Percentiles rank a stretch among this genome's conserved stretches.
phyloP scores from a whole-genome alignment of 345 rosid species.

The Odontarrhena argentea region DNA sequence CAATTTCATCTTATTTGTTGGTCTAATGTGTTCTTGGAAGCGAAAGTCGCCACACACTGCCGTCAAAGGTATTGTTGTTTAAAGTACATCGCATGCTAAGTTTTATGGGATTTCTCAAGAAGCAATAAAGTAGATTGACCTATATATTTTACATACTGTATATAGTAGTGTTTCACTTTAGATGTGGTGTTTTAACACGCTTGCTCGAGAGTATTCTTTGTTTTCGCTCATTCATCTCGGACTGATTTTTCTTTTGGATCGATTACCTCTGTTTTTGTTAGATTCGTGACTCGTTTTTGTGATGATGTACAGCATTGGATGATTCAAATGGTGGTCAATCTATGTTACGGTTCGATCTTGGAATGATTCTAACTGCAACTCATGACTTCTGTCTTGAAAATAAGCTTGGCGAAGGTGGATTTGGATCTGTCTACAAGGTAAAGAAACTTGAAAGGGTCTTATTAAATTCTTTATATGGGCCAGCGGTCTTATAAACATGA shows the following conservation, averaged over 20 bases:
- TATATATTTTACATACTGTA: too few relatives aligned
- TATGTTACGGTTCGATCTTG: conserved; percentile 3
- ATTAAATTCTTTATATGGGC: neutral
- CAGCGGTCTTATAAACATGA: neutral
- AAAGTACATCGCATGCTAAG: neutral
- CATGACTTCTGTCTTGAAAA: conserved; percentile 30
- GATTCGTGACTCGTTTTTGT: neutral
- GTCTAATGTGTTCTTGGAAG: conserved; percentile 24
- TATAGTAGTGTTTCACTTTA: too few relatives aligned
- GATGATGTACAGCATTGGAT: neutral
- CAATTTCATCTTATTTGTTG: conserved; percentile 17
- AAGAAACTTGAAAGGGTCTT: neutral
- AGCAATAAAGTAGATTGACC: too few relatives aligned
- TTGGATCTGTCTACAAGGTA: conserved; percentile 44
- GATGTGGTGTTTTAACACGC: too few relatives aligned
- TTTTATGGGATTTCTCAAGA: neutral
- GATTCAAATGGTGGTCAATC: neutral
- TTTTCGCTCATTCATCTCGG: too few relatives aligned
- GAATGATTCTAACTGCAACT: neutral
- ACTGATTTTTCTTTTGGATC: too few relatives aligned
- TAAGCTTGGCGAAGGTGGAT: conserved; percentile 43
- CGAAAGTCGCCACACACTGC: conserved; percentile 13
- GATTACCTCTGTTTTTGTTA: neutral
- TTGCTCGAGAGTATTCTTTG: too few relatives aligned
- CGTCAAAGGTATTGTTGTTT: conserved; percentile 24